phyloP scores from a whole-genome alignment of 2,329 filamentous ascomycete species.

The Exophiala sp. region DNA sequence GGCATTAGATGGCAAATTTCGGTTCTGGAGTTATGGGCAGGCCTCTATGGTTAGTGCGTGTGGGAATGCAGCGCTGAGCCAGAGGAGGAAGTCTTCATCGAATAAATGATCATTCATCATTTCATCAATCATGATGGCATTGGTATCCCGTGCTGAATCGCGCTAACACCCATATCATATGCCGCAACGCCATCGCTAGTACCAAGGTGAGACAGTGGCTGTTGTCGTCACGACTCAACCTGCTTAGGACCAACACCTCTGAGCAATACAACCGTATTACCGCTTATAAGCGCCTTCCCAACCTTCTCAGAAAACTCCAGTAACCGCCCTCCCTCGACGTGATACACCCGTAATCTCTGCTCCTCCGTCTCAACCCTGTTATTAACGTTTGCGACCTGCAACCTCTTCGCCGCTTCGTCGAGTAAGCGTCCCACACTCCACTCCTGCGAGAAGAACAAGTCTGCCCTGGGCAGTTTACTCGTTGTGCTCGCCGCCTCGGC shows the following conservation, averaged over 20 bases:
- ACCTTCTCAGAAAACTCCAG: conserved; percentile 87
- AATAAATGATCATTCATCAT: no score
- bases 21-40: no score
- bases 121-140: no score
- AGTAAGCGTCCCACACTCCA: conserved; percentile 78
- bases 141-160: no score
- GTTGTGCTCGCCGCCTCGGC: conserved; percentile 75
- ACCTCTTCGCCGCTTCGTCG: conserved; percentile 42
- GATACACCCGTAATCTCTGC: conserved; percentile 80
- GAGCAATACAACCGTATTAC: conserved; percentile 85
- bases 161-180: background rate
- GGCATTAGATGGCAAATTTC: no score
- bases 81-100: no score
- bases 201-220: no score
- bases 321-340: conserved; percentile 83
- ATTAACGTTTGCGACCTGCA: conserved; percentile 46
- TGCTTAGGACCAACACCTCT: conserved; percentile 75
- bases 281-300: conserved; percentile 67
- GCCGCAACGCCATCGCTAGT: background rate
- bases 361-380: conserved; percentile 49
- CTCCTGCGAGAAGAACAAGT: conserved; percentile 76
- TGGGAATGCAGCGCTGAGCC: no score
- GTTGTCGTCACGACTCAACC: background rate
- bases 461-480: conserved; percentile 75
- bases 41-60: no score